Evolutionary conservation across 805 yeast species (phyloP).

Genomic region (Candida stauntonica): DNA sequence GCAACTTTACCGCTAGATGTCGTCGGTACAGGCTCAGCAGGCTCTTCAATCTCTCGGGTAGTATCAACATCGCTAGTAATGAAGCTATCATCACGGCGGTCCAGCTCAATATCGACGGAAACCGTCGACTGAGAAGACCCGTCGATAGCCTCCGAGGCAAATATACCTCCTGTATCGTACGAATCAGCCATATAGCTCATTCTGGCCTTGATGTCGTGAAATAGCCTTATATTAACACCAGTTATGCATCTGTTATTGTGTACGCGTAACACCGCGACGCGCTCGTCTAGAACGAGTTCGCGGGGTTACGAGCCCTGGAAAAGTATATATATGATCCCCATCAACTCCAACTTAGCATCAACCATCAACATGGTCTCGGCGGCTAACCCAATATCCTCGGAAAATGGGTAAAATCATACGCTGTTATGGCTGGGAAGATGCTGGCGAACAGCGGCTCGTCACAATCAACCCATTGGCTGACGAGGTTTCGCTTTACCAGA

Average conservation of each 20-base stretch:
- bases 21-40: not conserved
- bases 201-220: not conserved
- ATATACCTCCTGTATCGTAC: not conserved
- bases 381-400: not conserved
- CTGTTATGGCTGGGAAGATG: constrained; percentile 27
- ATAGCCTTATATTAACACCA: too few species aligned
- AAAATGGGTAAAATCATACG: constrained; percentile 26
- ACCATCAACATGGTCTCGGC: not conserved
- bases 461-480: constrained; percentile 68
- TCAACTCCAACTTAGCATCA: too few species aligned
- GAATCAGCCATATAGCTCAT: not conserved
- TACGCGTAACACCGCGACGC: too few species aligned
- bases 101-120: constrained; percentile 3
- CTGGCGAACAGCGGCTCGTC: constrained; percentile 22
- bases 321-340: too few species aligned
- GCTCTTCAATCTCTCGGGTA: not conserved
- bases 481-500: constrained; percentile 63
- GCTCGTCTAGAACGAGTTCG: too few species aligned
- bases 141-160: not conserved
- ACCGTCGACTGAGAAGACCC: constrained; percentile 5
- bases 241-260: too few species aligned
- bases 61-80: not conserved
- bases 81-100: not conserved
- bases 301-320: too few species aligned
- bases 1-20: constrained; percentile 5